Evolutionary conservation across 805 yeast species (phyloP).

Genomic region (Scheffersomyces spartinae): DNA sequence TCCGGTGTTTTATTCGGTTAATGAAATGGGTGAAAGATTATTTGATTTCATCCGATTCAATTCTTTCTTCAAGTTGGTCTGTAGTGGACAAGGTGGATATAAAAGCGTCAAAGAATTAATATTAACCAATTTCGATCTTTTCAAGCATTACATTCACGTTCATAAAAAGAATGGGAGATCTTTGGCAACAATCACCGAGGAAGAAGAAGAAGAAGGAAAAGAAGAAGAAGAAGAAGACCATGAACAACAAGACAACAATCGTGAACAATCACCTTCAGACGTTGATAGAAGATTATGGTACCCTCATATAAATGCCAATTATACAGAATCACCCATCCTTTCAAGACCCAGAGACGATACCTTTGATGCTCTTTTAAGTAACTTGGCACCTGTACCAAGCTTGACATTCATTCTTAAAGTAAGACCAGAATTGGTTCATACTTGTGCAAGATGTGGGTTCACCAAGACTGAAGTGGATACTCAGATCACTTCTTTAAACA

Average conservation of each 20-base stretch:
- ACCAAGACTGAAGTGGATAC: no score
- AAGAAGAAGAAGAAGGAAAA: conserved; percentile 4
- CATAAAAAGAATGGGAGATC: no score
- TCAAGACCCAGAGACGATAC: no score
- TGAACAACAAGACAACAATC: no score
- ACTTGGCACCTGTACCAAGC: conserved; percentile 4
- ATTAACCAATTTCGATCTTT: conserved; percentile 21
- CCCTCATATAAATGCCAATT: no score
- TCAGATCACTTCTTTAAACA: no score
- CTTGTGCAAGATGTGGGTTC: conserved; percentile 27
- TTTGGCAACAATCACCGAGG: no score
- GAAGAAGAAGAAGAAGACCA: conserved; percentile 8
- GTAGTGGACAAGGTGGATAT: conserved; percentile 24
- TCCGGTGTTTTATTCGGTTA: conserved; percentile 15
- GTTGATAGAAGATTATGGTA: no score
- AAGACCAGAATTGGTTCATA: conserved; percentile 12
- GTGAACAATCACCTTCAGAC: no score
- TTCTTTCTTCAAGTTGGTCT: conserved; percentile 17
- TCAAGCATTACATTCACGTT: conserved; percentile 8
- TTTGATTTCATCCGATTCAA: conserved; percentile 23
- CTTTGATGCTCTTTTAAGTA: conserved; percentile 10
- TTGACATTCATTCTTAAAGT: conserved; percentile 14
- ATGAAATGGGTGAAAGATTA: conserved; percentile 5
- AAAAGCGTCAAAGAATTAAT: conserved; percentile 13
- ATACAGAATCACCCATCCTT: no score